Base-by-base conservation (phyloP, 1,284 basidiomycete genomes). In the Coniophora puteana region DNA sequence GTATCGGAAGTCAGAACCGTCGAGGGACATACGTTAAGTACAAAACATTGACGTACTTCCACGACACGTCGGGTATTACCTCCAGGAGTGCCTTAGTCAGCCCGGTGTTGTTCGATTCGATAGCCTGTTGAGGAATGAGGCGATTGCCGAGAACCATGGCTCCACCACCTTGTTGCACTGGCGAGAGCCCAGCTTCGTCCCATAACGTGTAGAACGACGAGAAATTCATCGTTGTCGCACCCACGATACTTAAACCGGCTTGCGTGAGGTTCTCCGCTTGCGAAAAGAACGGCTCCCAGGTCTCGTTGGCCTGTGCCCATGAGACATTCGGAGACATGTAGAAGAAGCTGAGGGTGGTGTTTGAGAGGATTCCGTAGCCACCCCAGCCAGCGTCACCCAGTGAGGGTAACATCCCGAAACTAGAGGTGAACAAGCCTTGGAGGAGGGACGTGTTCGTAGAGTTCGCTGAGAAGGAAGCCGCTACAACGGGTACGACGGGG, bases 61-160 rank as follows among this genome's bases (percentile, higher is more conserved):
- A 35, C 8, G n/a, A 8, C 8, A 20, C n/a, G 36, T 49, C 25
- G 50, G 50, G 43, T 45, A n/a, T n/a, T n/a, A n/a, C n/a, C n/a
- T n/a, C n/a, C n/a, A 56, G 34, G 23, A 61, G 28, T 7, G 50
- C 52, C 18, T 54, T 46, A 8, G 57, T 59, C 20, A 60, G 51
- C 28, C 51, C 44, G 17, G 52, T 52, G 21, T 54, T 51, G 26
- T 64, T 39, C 2, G 46, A 32, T 30, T 59, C 48, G 11, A 62
- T 44, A 7, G 63, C 41, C 11, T 62, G 52, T n/a, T 55, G 43
- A 4, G 64, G 56, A n/a, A 68, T 44, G 11, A 71, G 55, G 29
- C 67, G 52, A 3, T 66, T 67, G 3, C 55, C 56, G 6, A 67
- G 12, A 39, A 65, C 61, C 6, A 48, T 45, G 31, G 52, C 59